Evolutionary conservation across 148 eudicot species (phyloP).

Genomic region (Vaccinium myrtillus): DNA sequence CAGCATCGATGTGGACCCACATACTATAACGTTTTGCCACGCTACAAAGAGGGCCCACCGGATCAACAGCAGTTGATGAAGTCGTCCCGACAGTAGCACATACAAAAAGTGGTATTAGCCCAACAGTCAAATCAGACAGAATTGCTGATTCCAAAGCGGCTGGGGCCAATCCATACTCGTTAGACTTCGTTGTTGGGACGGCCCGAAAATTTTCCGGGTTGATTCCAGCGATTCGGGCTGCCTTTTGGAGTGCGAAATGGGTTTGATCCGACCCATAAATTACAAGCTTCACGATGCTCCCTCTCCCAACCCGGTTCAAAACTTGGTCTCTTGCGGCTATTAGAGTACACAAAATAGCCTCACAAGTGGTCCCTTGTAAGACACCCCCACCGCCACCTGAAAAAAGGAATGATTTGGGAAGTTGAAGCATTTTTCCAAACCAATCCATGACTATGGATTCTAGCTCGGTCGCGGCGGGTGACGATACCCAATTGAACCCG

Average conservation of each 20-base stretch:
- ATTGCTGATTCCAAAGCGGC: background rate
- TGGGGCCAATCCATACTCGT: background rate
- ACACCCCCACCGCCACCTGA: background rate
- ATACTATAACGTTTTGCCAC: background rate
- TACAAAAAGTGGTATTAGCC: background rate
- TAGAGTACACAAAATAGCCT: background rate
- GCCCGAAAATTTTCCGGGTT: background rate
- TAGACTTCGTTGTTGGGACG: background rate
- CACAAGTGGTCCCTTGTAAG: background rate
- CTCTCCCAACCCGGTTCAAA: background rate
- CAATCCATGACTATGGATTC: slow-evolving; percentile 5
- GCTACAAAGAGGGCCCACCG: background rate
- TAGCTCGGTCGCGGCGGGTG: background rate
- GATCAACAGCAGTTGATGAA: background rate
- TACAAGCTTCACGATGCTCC: background rate
- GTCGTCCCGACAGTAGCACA: background rate
- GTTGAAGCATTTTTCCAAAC: background rate
- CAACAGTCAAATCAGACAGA: background rate
- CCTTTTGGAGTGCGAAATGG: background rate
- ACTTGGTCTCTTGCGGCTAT: background rate
- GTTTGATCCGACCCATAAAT: background rate
- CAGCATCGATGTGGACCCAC: background rate
- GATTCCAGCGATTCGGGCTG: background rate
- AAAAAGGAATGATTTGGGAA: background rate
- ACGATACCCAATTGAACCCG: background rate